Evolutionary conservation across 805 yeast genomes (phyloP).

Genomic region (Cyberlindnera japonica): DNA sequence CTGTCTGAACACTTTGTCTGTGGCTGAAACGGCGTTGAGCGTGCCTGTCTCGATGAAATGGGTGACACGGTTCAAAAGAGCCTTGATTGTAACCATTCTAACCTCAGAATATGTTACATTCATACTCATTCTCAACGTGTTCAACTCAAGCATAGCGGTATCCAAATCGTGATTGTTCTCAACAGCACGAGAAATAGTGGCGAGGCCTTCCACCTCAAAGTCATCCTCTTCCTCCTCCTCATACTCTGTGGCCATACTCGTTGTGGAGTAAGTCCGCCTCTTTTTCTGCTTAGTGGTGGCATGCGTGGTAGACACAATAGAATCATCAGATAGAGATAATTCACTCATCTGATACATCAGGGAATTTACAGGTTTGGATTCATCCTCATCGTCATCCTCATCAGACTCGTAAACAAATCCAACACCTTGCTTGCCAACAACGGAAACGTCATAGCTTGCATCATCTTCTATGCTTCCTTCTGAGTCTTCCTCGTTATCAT

Average conservation of each 20-base stretch:
- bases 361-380: constrained; percentile 29
- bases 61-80: constrained; percentile 64
- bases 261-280: constrained; percentile 40
- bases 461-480: constrained; percentile 13
- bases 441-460: constrained; percentile 12
- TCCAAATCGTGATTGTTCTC: constrained; percentile 90
- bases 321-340: constrained; percentile 53
- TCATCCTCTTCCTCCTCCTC: constrained; percentile 75
- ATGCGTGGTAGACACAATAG: constrained; percentile 50
- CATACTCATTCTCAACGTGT: constrained; percentile 96
- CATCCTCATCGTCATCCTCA: constrained; percentile 29
- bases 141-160: constrained; percentile 87
- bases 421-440: constrained; percentile 28
- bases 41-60: constrained; percentile 78
- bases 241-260: constrained; percentile 44
- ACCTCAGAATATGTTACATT: constrained; percentile 94
- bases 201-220: constrained; percentile 86
- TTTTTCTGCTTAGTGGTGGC: constrained; percentile 36
- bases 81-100: constrained; percentile 71
- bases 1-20: constrained; percentile 64
- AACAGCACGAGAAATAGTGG: constrained; percentile 87
- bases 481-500: constrained; percentile 19
- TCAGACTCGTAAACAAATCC: constrained; percentile 37
- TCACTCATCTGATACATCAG: constrained; percentile 44
- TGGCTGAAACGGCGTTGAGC: constrained; percentile 70